These are phyloP conservation scores for Ceratocystis alfenasii DNA, from an alignment of 2,329 filamentous ascomycete genomes.

Conservation along the genomic window DNA sequence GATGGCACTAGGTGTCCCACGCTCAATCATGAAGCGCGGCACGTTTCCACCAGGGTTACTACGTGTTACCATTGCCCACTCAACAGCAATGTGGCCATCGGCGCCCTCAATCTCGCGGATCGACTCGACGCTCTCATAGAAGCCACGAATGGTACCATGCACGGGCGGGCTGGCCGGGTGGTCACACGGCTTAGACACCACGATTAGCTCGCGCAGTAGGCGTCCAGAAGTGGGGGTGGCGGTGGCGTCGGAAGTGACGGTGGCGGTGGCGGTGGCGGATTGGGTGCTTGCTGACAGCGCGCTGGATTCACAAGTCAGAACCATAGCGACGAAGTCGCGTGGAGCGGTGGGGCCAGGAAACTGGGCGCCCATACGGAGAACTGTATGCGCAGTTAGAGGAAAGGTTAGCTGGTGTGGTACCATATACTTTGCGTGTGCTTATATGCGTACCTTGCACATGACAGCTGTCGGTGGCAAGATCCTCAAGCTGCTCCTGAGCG, in stretches of 20 bases:
- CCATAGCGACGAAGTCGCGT: conserved; percentile 72
- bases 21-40: conserved; percentile 81
- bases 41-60: conserved; percentile 83
- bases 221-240: conserved; percentile 14
- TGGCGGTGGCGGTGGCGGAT: not conserved
- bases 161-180: conserved; percentile 62
- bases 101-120: conserved; percentile 58
- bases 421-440: not conserved
- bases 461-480: conserved; percentile 32
- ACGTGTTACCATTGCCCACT: conserved; percentile 88
- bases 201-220: conserved; percentile 62
- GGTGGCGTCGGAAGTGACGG: not conserved
- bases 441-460: conserved; percentile 15
- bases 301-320: conserved; percentile 42
- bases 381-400: conserved; percentile 31
- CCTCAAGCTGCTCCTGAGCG: conserved; percentile 62
- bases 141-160: conserved; percentile 65
- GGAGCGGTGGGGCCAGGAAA: conserved; percentile 83
- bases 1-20: conserved; percentile 72
- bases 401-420: not conserved
- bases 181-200: conserved; percentile 72
- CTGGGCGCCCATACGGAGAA: conserved; percentile 76
- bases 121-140: conserved; percentile 85
- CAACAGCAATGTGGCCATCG: conserved; percentile 34
- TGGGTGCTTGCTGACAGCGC: not conserved